phyloP scores from a whole-genome alignment of 768 basidiomycete species.

The Boletus pseudopeckii region DNA sequence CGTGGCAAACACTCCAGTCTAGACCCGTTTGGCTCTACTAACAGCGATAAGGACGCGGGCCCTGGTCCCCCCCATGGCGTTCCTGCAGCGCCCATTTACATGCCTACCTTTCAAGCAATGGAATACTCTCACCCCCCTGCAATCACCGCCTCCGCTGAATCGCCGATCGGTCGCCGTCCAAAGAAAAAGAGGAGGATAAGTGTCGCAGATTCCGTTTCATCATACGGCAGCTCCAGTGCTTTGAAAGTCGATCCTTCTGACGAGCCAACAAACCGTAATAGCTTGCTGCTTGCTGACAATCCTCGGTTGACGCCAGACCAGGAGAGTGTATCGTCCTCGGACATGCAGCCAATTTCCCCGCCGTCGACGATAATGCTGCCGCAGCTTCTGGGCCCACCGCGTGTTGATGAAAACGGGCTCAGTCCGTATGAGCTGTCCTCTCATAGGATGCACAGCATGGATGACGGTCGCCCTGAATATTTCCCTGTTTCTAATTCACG shows the following conservation, averaged over 20 bases:
- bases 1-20: slow-evolving; percentile 50
- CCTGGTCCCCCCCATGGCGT: slow-evolving; percentile 25
- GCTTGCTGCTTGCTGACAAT: slow-evolving; percentile 26
- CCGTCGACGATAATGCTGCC: slow-evolving; percentile 28
- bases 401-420: slow-evolving; percentile 22
- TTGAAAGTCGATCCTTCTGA: slow-evolving; percentile 26
- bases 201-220: slow-evolving; percentile 35
- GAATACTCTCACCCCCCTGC: slow-evolving; percentile 35
- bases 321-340: slow-evolving; percentile 32
- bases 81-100: slow-evolving; percentile 33
- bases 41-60: slow-evolving; percentile 33
- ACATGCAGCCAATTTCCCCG: slow-evolving; percentile 33
- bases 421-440: slow-evolving; percentile 27
- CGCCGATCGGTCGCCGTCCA: slow-evolving; percentile 26
- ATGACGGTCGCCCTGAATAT: slow-evolving; percentile 31
- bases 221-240: slow-evolving; percentile 29
- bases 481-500: slow-evolving; percentile 35
- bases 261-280: slow-evolving; percentile 15
- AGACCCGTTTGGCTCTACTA: slow-evolving; percentile 45
- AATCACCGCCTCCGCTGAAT: slow-evolving; percentile 30
- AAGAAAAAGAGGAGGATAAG: slow-evolving; percentile 37
- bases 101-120: slow-evolving; percentile 41
- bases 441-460: slow-evolving; percentile 14
- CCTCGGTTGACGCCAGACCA: slow-evolving; percentile 32
- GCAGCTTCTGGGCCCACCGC: slow-evolving; percentile 26